A percentile compares a stretch with the other conserved stretches of the same genome.
Conservation (phyloP, 371 early-diverging fungal genomes). For the Haplosporangium sp. region DNA sequence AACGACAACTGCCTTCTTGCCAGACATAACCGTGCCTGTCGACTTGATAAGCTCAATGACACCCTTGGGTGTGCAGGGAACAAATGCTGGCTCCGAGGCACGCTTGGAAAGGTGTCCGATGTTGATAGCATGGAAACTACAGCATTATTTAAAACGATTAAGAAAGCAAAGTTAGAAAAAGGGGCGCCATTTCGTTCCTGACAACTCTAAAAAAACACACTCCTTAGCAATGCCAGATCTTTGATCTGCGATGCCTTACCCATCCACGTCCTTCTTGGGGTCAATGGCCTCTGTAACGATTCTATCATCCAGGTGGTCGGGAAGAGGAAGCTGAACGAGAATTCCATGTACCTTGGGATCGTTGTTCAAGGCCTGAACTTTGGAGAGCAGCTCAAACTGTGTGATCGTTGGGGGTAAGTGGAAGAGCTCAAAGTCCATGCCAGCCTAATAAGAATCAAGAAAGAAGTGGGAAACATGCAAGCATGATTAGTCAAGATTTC, state of each 20-base stretch:
- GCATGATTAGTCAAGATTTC: neutral
- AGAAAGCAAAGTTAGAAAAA: neutral
- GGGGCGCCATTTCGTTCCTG: too few relatives aligned
- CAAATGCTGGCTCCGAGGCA: slow-evolving; percentile 79
- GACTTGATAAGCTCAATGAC: slow-evolving; percentile 84
- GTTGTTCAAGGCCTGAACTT: slow-evolving; percentile 77
- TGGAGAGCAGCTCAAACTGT: slow-evolving; percentile 60
- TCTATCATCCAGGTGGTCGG: slow-evolving; percentile 79
- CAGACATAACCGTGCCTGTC: slow-evolving; percentile 71
- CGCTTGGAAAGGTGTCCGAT: slow-evolving; percentile 91
- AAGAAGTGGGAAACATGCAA: slow-evolving; percentile 1
- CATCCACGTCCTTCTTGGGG: slow-evolving; percentile 94
- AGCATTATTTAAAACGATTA: neutral
- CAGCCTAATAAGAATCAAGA: slow-evolving; percentile 28
- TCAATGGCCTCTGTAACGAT: slow-evolving; percentile 86
- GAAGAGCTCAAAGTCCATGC: slow-evolving; percentile 52
- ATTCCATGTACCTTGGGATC: slow-evolving; percentile 91
- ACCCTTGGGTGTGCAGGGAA: slow-evolving; percentile 96
- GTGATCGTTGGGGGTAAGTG: slow-evolving; percentile 45
- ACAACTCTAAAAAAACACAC: neutral
- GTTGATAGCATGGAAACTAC: slow-evolving; percentile 88
- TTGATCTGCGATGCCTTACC: slow-evolving; percentile 60
- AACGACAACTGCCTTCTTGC: slow-evolving; percentile 90
- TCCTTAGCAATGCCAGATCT: neutral
- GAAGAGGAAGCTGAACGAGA: slow-evolving; percentile 94